Percentiles rank a stretch among this genome's conserved stretches.
phyloP scores from a whole-genome alignment of 2,329 filamentous ascomycete species.

The Ascochyta rabiei region DNA sequence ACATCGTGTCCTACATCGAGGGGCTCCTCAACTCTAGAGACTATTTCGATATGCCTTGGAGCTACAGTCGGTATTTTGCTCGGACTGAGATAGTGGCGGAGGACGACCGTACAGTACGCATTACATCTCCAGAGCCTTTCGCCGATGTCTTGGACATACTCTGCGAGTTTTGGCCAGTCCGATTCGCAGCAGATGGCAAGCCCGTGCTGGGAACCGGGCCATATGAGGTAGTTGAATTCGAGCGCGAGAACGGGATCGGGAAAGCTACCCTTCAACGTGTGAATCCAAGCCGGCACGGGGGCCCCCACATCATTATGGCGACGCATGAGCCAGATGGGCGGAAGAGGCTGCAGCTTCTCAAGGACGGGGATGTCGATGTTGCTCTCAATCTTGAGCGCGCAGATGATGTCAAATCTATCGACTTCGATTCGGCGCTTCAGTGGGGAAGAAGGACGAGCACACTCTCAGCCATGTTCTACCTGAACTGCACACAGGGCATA shows the following conservation, averaged over 20 bases:
- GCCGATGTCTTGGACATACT: neutral
- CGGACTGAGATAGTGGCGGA: neutral
- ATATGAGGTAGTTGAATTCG: neutral
- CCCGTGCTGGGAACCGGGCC: neutral
- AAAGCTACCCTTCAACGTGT: neutral
- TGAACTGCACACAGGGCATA: neutral
- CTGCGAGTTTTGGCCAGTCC: neutral
- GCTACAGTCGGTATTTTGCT: slow-evolving; percentile 1
- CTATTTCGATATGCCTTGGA: neutral
- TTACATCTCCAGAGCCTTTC: neutral
- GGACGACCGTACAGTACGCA: neutral
- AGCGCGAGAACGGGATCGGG: neutral
- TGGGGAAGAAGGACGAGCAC: neutral
- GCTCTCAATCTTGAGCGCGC: neutral
- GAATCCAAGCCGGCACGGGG: neutral
- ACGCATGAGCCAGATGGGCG: neutral
- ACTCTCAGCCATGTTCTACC: slow-evolving; percentile 1
- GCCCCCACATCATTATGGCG: neutral
- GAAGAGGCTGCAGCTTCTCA: neutral
- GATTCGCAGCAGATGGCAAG: neutral
- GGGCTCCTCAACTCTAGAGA: neutral
- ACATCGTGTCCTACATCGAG: neutral
- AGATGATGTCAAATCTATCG: neutral
- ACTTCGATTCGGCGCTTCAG: neutral
- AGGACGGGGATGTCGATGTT: neutral